Percentiles rank a stretch among this genome's conserved stretches.
These are phyloP conservation scores for Eimeria maxima DNA, from an alignment of 169 alveolate species.

Conservation along the genomic window DNA sequence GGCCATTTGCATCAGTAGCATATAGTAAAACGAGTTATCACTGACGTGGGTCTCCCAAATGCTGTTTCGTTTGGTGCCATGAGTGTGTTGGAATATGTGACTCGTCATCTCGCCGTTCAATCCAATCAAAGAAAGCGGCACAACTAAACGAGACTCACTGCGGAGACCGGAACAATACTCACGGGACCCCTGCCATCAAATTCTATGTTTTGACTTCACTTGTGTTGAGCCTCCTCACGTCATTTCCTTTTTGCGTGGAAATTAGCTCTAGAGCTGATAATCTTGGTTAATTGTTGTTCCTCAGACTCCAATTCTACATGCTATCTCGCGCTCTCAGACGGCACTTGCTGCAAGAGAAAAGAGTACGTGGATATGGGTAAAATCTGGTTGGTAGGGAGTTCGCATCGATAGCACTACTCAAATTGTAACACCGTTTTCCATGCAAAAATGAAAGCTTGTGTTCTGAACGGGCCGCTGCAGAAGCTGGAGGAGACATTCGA, in stretches of 20 bases:
- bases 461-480: conserved; percentile 8
- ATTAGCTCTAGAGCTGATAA: not conserved
- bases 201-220: not conserved
- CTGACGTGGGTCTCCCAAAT: not conserved
- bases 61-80: not conserved
- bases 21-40: not conserved
- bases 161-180: not conserved
- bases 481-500: conserved; percentile 3
- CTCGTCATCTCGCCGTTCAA: not conserved
- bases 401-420: too few species aligned
- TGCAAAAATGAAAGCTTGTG: not conserved
- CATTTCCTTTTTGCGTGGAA: not conserved
- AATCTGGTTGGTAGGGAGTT: not conserved
- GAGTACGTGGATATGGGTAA: not conserved
- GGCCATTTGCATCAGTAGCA: not conserved
- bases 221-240: not conserved
- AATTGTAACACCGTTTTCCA: not conserved
- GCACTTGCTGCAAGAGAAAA: conserved; percentile 37
- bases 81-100: not conserved
- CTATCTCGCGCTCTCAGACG: conserved; percentile 61
- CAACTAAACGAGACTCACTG: not conserved
- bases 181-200: not conserved
- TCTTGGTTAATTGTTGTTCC: not conserved
- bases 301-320: conserved; percentile 46
- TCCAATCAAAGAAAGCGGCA: not conserved